phyloP scores from a whole-genome alignment of 352 stramenopile genomes.

The Pythium dissotocum region DNA sequence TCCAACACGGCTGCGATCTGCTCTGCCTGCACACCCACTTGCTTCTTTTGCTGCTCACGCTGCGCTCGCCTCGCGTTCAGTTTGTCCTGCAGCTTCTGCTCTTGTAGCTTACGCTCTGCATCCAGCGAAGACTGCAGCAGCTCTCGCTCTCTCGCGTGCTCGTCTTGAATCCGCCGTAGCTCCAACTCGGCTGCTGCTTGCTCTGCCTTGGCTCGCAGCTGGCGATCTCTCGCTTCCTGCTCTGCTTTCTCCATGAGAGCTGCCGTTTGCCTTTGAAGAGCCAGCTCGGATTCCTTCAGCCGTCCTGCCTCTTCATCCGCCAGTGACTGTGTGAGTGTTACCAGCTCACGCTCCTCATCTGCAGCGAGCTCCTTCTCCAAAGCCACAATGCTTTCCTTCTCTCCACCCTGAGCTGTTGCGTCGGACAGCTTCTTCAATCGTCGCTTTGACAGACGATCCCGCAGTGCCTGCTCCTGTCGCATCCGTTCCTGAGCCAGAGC shows the following conservation, averaged over 20 bases:
- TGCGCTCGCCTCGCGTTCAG: constrained; percentile 21
- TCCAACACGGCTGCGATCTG: neutral
- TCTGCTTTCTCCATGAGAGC: constrained; percentile 29
- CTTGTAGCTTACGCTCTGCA: constrained; percentile 59
- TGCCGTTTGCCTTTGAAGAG: constrained; percentile 40
- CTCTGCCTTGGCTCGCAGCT: constrained; percentile 7
- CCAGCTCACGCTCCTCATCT: constrained; percentile 10
- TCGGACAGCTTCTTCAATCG: constrained; percentile 16
- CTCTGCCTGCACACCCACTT: neutral
- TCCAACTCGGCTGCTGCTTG: constrained; percentile 43
- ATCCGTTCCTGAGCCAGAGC: constrained; percentile 16
- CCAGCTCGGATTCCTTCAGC: constrained; percentile 18
- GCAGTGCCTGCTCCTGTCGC: constrained; percentile 13
- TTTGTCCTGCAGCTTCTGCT: constrained; percentile 53
- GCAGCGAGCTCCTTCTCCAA: constrained; percentile 9
- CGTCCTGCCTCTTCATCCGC: constrained; percentile 11
- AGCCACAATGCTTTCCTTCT: neutral
- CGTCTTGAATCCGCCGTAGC: constrained; percentile 49
- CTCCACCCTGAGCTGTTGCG: neutral
- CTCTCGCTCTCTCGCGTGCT: constrained; percentile 61
- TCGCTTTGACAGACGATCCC: constrained; percentile 15
- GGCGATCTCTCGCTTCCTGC: neutral
- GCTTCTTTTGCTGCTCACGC: constrained; percentile 11
- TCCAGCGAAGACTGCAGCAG: constrained; percentile 44
- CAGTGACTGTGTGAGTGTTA: constrained; percentile 5